Conservation (phyloP, 2,329 filamentous ascomycete species). For the Tolypocladium ophioglossoides region DNA sequence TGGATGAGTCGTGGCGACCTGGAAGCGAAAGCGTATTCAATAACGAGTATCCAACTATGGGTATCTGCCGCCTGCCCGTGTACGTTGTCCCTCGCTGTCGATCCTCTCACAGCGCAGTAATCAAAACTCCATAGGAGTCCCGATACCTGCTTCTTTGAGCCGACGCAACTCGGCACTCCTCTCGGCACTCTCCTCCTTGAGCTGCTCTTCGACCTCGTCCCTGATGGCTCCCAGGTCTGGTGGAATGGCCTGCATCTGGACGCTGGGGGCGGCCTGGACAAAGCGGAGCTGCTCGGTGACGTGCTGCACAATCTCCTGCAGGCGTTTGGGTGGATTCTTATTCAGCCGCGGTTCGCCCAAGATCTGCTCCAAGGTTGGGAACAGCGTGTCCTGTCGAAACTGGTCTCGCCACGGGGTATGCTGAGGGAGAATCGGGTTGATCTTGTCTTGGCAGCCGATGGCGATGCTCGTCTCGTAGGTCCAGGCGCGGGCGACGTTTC, state of each 20-base stretch:
- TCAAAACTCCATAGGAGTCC: slow-evolving; percentile 44
- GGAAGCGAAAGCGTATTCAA: background rate
- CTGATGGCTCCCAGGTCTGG: slow-evolving; percentile 61
- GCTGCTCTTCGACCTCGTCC: slow-evolving; percentile 56
- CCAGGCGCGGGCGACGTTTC: slow-evolving; percentile 95
- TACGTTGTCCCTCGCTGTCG: background rate
- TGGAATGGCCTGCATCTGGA: slow-evolving; percentile 73
- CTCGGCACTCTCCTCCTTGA: slow-evolving; percentile 55
- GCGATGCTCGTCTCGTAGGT: slow-evolving; percentile 92
- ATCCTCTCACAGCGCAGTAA: background rate
- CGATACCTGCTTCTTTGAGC: slow-evolving; percentile 46
- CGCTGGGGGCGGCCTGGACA: slow-evolving; percentile 73
- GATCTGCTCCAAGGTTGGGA: slow-evolving; percentile 72
- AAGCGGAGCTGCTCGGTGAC: slow-evolving; percentile 81
- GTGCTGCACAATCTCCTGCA: slow-evolving; percentile 65
- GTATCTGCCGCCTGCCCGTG: background rate
- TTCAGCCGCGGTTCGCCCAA: slow-evolving; percentile 62
- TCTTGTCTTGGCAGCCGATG: slow-evolving; percentile 60
- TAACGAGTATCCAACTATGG: background rate
- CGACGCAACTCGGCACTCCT: slow-evolving; percentile 42
- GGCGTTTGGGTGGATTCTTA: slow-evolving; percentile 65
- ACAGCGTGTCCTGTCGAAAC: slow-evolving; percentile 79
- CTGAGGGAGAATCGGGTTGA: slow-evolving; percentile 62
- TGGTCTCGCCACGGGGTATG: slow-evolving; percentile 81
- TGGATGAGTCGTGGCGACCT: background rate